Evolutionary conservation across 495 filamentous ascomycete species (phyloP), one percentile per base, ranked within the genome.

Genomic region (Tuber indicum): DNA sequence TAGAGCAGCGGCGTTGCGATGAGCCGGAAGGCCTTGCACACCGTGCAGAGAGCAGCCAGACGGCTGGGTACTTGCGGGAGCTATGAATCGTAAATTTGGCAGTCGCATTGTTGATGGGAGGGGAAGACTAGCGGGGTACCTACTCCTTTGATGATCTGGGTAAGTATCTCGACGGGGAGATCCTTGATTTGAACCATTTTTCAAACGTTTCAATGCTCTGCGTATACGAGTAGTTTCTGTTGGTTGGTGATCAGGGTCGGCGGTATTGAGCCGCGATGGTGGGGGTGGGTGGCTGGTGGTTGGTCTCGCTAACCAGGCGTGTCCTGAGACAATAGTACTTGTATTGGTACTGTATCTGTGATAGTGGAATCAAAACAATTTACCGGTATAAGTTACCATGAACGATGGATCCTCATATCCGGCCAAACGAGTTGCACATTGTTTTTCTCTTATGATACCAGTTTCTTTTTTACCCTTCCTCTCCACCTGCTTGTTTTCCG

Each of bases 151-250:
- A 76, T 69, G 9, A 76, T 76, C 9, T 76, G 74, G 16, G 41
- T 66, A 43, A 76, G 70, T 43, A 76, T 76, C 75, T 76, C 75
- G 7, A 76, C 75, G 1, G 75, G 75, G 16, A 76, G 41, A 23
- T 32, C 49, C 52, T 62, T 62, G 52, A 62, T 62, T n/a, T 62
- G 52, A 62, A 62, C 52, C 52, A 62, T 62, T 26, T 12, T 62
- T 58, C 23, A 43, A 43, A 43, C 6, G 42, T 43, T 43, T 43
- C 17, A 8, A 19, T 62, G 52, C 9, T 62, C n/a, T 10, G 52
- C 52, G n/a, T 26, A 62, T 26, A n/a, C n/a, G n/a, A n/a, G n/a
- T n/a, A 14, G 52, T 62, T 26, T 62, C 23, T 10, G n/a, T 12
- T 26, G 52, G n/a, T 12, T 26, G n/a, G 52, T 26, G 52, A 12